Evolutionary conservation across 2,329 filamentous ascomycete genomes (phyloP), one percentile per base, ranked within the genome.

Genomic region (Westerdykella aurantiaca): DNA sequence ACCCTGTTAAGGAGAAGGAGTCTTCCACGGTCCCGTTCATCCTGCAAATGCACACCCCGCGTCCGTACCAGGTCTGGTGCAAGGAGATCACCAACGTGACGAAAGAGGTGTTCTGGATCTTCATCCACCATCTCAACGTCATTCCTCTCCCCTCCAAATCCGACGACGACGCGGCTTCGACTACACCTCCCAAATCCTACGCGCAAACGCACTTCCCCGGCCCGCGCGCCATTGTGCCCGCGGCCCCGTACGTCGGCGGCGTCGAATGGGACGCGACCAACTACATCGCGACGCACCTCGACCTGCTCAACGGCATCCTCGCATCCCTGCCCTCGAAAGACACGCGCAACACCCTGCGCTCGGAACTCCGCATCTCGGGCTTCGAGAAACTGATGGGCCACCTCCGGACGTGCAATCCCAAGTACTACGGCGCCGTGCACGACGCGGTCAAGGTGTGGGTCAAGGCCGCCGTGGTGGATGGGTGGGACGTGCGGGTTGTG

Each of bases 71-170:
- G 29, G 80, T 95, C 2, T 98, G 91, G 91, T 88, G 85, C 69
- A 93, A 90, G 67, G 93, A 98, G 69, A 82, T 91, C 14, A 83
- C 84, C 47, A 90, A 86, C 57, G 91, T 97, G 38, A 95, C 90
- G 34, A 96, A 96, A 67, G 91, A 98, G 66, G 91, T 97, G 22
- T 98, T 98, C 65, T 98, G 91, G 91, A 97, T 97, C 63, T 98
- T 97, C 71, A 76, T 97, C 42, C 91, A 97, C 68, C 86, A 95
- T 55, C 75, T 95, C 45, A 97, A 97, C 58, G 83, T 96, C 37
- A 79, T 97, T 31, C 78, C 88, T 17, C 68, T 86, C 29, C 79
- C 83, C 1, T 49, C 55, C 18, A 44, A 51, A 0, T 39, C 45
- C 1, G 56, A 58, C 11, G 46, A 39, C 14, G 38, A 45, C 23